Percentiles rank a stretch among this genome's conserved stretches.
Evolutionary conservation across 805 yeast species (phyloP).

Genomic region (Spathaspora girioi): DNA sequence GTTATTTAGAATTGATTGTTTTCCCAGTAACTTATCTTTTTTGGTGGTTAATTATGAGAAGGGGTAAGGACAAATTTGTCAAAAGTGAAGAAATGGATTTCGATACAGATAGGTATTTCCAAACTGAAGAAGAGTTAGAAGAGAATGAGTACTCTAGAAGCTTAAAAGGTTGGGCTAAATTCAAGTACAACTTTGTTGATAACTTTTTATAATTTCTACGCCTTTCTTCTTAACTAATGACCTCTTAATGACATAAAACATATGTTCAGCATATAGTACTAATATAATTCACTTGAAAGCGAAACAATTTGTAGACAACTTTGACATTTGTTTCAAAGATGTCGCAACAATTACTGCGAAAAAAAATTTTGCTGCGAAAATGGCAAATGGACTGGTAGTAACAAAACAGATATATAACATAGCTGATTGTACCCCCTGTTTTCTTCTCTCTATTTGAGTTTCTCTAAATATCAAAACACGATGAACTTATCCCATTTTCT

Average conservation of each 20-base stretch:
- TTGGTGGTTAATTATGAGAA: constrained; percentile 45
- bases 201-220: constrained; percentile 19
- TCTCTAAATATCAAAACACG: background rate
- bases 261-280: background rate
- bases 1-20: constrained; percentile 44
- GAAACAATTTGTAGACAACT: background rate
- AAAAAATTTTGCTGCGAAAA: background rate
- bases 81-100: constrained; percentile 49
- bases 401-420: background rate
- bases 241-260: background rate
- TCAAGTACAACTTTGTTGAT: constrained; percentile 27
- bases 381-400: background rate
- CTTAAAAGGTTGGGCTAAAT: constrained; percentile 42
- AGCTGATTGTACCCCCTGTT: background rate
- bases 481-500: background rate
- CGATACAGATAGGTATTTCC: constrained; percentile 47
- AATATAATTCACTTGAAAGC: background rate
- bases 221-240: background rate
- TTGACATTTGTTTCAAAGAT: background rate
- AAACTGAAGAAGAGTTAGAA: constrained; percentile 45
- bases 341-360: constrained; percentile 1
- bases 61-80: constrained; percentile 38
- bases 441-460: background rate
- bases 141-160: constrained; percentile 34
- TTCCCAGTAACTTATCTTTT: constrained; percentile 42